phyloP scores from a whole-genome alignment of 495 filamentous ascomycete genomes.

The Aspergillus funiculosus region DNA sequence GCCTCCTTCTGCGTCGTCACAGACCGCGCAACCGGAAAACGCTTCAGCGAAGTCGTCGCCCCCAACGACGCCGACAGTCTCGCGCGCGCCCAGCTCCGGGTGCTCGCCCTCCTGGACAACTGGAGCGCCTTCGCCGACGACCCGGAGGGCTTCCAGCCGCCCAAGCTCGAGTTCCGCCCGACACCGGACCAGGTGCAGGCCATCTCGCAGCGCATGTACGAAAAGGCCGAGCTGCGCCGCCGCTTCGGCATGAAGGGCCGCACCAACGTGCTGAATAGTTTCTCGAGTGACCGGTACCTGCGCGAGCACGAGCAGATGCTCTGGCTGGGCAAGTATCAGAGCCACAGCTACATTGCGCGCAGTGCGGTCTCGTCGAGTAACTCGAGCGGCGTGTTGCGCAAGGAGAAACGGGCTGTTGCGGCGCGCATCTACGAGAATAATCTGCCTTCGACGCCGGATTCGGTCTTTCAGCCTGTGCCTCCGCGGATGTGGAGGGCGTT shows the following conservation, averaged over 20 bases:
- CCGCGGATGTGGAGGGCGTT: not conserved
- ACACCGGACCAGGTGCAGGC: slow-evolving; percentile 43
- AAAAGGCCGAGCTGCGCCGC: slow-evolving; percentile 49
- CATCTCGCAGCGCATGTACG: slow-evolving; percentile 55
- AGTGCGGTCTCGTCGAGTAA: slow-evolving; percentile 3
- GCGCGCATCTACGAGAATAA: not conserved
- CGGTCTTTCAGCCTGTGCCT: slow-evolving; percentile 4
- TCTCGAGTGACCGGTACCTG: slow-evolving; percentile 54
- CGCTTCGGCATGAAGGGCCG: slow-evolving; percentile 54
- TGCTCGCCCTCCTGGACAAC: slow-evolving; percentile 52
- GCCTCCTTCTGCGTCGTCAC: slow-evolving; percentile 56
- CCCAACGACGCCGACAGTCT: slow-evolving; percentile 54
- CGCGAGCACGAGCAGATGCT: slow-evolving; percentile 65
- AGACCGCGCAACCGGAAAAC: slow-evolving; percentile 47
- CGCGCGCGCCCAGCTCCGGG: slow-evolving; percentile 53
- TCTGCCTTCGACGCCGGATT: slow-evolving; percentile 6
- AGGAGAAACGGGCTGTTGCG: slow-evolving; percentile 5
- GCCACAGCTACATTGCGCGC: slow-evolving; percentile 16
- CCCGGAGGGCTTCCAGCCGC: slow-evolving; percentile 22
- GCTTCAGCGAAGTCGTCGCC: slow-evolving; percentile 55
- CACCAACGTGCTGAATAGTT: slow-evolving; percentile 51
- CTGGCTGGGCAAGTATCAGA: slow-evolving; percentile 49
- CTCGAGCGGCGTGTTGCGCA: not conserved
- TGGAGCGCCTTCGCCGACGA: slow-evolving; percentile 51
- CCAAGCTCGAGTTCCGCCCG: slow-evolving; percentile 42